phyloP scores from a whole-genome alignment of 768 basidiomycete species.

The Hortiboletus flavorubellus region DNA sequence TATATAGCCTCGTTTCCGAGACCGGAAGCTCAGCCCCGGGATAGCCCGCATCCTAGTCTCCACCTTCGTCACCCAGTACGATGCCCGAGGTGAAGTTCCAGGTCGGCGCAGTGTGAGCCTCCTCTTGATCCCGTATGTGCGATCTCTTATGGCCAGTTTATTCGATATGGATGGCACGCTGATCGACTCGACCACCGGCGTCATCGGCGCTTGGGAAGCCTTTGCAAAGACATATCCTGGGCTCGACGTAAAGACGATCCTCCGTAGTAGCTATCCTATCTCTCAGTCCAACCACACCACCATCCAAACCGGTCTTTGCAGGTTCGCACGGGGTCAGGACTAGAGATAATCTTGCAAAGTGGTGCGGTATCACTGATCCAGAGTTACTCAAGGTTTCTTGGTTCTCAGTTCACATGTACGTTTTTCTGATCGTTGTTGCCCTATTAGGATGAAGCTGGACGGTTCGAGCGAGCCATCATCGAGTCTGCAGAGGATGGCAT shows the following conservation, averaged over 20 bases:
- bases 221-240: conserved; percentile 68
- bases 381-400: conserved; percentile 62
- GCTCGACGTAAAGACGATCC: conserved; percentile 57
- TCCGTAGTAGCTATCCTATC: conserved; percentile 50
- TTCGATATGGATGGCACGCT: conserved; percentile 87
- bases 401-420: background rate
- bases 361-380: conserved; percentile 67
- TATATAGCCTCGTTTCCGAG: background rate
- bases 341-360: conserved; percentile 70
- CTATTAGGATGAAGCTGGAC: conserved; percentile 59
- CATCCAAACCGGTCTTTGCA: conserved; percentile 24
- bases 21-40: background rate
- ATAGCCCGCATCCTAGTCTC: background rate
- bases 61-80: conserved; percentile 10
- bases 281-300: background rate
- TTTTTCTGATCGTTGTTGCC: conserved; percentile 5
- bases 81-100: conserved; percentile 35
- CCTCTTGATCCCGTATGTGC: background rate
- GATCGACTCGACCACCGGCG: conserved; percentile 79
- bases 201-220: conserved; percentile 78
- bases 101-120: conserved; percentile 40
- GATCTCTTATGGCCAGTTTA: conserved; percentile 39
- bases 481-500: conserved; percentile 59
- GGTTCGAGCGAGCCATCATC: conserved; percentile 80
- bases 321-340: conserved; percentile 84